Percentiles rank a stretch among this genome's conserved stretches.
phyloP scores from a whole-genome alignment of 2,329 filamentous ascomycete genomes.

The Paracoccidioides brasiliensis region DNA sequence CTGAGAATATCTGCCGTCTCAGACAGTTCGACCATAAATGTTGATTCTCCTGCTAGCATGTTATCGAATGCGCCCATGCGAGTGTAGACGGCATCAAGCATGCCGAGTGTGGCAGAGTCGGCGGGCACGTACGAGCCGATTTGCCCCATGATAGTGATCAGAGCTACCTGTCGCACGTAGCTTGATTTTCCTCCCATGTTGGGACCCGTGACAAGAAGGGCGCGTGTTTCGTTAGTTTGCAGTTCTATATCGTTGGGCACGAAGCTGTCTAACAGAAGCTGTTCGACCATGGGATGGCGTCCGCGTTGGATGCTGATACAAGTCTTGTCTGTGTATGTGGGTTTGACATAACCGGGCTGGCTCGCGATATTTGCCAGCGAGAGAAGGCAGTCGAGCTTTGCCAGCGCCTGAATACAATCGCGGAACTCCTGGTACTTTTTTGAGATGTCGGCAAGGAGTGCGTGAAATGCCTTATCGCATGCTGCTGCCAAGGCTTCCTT shows the following conservation, averaged over 20 bases:
- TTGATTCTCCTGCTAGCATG: slow-evolving; percentile 84
- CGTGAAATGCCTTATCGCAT: slow-evolving; percentile 69
- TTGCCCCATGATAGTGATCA: slow-evolving; percentile 88
- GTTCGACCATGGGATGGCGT: slow-evolving; percentile 92
- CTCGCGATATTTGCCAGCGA: slow-evolving; percentile 73
- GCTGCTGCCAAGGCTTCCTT: slow-evolving; percentile 86
- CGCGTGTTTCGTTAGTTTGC: slow-evolving; percentile 50
- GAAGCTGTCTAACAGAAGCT: slow-evolving; percentile 70
- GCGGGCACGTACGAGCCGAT: slow-evolving; percentile 91
- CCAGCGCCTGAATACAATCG: slow-evolving; percentile 74
- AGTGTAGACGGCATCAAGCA: slow-evolving; percentile 84
- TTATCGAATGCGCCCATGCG: slow-evolving; percentile 95
- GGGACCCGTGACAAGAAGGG: slow-evolving; percentile 83
- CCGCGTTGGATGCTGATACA: slow-evolving; percentile 60
- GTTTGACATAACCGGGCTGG: slow-evolving; percentile 78
- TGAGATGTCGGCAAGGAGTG: slow-evolving; percentile 60
- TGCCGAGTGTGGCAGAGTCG: slow-evolving; percentile 56
- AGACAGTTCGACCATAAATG: slow-evolving; percentile 95
- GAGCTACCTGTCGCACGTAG: slow-evolving; percentile 82
- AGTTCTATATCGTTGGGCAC: slow-evolving; percentile 80
- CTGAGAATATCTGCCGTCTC: slow-evolving; percentile 88
- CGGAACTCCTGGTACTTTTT: slow-evolving; percentile 80
- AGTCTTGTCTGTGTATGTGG: slow-evolving; percentile 51
- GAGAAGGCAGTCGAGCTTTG: slow-evolving; percentile 77
- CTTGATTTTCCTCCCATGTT: slow-evolving; percentile 99